Evolutionary conservation across 768 basidiomycete species (phyloP).

Genomic region (Lactarius sanguifluus): DNA sequence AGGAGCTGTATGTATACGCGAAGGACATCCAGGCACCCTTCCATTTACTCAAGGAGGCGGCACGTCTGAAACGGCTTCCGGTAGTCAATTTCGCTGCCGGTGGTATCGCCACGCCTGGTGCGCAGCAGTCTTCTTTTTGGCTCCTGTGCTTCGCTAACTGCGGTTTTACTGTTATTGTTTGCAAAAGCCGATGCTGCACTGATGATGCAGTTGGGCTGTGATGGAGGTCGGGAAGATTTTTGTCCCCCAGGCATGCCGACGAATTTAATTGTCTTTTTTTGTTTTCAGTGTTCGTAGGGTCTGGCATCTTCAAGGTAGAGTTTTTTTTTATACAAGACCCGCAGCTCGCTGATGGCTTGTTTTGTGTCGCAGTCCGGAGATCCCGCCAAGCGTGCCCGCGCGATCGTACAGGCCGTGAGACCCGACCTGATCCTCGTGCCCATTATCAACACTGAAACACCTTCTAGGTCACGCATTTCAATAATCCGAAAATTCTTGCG

Average conservation of each 20-base stretch:
- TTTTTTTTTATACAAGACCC: conserved; percentile 35
- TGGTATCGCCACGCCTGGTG: conserved; percentile 89
- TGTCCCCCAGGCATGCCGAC: conserved; percentile 12
- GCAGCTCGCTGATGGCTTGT: conserved; percentile 9
- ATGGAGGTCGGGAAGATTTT: conserved; percentile 66
- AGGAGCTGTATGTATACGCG: conserved; percentile 91
- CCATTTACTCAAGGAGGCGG: conserved; percentile 94
- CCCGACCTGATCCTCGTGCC: conserved; percentile 6
- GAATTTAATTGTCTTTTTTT: conserved; percentile 1
- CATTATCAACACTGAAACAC: conserved; percentile 22
- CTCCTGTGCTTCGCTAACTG: neutral
- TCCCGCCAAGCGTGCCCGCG: conserved; percentile 89
- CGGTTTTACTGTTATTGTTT: conserved; percentile 26
- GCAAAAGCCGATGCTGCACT: conserved; percentile 84
- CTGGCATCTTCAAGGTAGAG: conserved; percentile 92
- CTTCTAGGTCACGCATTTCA: conserved; percentile 84
- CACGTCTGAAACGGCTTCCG: conserved; percentile 87
- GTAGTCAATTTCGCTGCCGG: conserved; percentile 98
- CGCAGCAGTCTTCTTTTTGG: conserved; percentile 26
- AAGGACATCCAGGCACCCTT: conserved; percentile 93
- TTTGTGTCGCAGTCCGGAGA: conserved; percentile 67
- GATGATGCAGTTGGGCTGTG: conserved; percentile 99
- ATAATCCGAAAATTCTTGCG: conserved; percentile 89
- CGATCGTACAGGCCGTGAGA: conserved; percentile 91
- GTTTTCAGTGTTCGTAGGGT: conserved; percentile 90